A percentile compares a stretch with the other conserved stretches of the same genome.
Evolutionary conservation across 1,284 basidiomycete genomes (phyloP).

Genomic region (Sporisorium graminicola): DNA sequence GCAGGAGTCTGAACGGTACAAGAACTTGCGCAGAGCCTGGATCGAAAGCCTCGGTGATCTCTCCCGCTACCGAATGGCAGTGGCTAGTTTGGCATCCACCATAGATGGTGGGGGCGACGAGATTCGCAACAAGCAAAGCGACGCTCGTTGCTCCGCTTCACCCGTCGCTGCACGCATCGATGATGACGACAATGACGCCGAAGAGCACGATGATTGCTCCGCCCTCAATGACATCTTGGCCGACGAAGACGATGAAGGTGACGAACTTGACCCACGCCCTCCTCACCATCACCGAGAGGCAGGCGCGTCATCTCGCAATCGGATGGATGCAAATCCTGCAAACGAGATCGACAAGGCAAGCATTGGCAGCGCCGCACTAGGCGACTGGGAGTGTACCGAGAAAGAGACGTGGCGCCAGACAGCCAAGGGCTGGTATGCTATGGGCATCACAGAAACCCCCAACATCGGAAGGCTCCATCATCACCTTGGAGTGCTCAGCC

Average conservation of each 20-base stretch:
- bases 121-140: slow-evolving; percentile 28
- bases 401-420: slow-evolving; percentile 91
- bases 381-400: slow-evolving; percentile 88
- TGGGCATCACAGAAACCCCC: slow-evolving; percentile 87
- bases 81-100: slow-evolving; percentile 73
- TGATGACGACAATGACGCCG: slow-evolving; percentile 31
- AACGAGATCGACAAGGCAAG: slow-evolving; percentile 70
- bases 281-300: not conserved
- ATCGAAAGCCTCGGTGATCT: slow-evolving; percentile 96
- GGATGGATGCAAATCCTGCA: not conserved
- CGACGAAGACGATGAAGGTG: slow-evolving; percentile 6
- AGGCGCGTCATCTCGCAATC: not conserved
- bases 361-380: slow-evolving; percentile 89
- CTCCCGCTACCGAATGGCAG: slow-evolving; percentile 92
- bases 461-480: slow-evolving; percentile 92
- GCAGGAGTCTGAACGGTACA: slow-evolving; percentile 83
- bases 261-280: not conserved
- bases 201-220: slow-evolving; percentile 21
- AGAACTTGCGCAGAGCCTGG: slow-evolving; percentile 84
- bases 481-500: slow-evolving; percentile 88
- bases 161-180: slow-evolving; percentile 33
- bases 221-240: slow-evolving; percentile 1
- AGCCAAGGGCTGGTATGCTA: slow-evolving; percentile 92
- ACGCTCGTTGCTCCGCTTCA: not conserved
- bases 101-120: slow-evolving; percentile 70